These are phyloP conservation scores for Eremomyces bilateralis DNA, from an alignment of 495 filamentous ascomycete genomes.

Conservation along the genomic window DNA sequence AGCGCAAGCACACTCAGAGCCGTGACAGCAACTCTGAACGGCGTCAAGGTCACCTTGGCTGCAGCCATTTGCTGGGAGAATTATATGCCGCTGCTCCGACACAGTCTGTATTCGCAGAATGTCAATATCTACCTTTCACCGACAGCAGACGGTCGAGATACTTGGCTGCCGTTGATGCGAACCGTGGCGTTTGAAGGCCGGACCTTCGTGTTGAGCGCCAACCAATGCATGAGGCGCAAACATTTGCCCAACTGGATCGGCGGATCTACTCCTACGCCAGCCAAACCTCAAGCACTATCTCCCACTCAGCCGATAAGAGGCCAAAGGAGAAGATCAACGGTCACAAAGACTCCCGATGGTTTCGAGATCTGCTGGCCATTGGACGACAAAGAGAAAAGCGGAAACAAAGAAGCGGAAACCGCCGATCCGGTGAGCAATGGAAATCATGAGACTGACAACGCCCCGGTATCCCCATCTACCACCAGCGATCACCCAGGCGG, in stretches of 20 bases:
- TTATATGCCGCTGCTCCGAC: conserved; percentile 74
- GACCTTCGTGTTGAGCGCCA: conserved; percentile 69
- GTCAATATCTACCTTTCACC: conserved; percentile 86
- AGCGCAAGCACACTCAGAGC: conserved; percentile 61
- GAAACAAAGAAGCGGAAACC: not conserved
- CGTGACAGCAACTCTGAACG: conserved; percentile 57
- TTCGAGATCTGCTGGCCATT: conserved; percentile 31
- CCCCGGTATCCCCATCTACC: no score
- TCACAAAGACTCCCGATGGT: conserved; percentile 26
- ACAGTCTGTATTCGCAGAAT: conserved; percentile 71
- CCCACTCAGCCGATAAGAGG: conserved; percentile 4
- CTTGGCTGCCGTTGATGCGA: conserved; percentile 64
- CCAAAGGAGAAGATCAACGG: conserved; percentile 12
- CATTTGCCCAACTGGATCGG: conserved; percentile 37
- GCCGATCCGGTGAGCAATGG: conserved; percentile 5
- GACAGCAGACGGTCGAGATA: conserved; percentile 67
- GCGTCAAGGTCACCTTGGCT: conserved; percentile 54
- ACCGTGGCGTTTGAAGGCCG: conserved; percentile 65
- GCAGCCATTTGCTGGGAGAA: conserved; percentile 96
- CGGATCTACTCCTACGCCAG: not conserved
- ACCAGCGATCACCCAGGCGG: conserved; percentile 3
- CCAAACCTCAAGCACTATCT: not conserved
- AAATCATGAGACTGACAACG: conserved; percentile 8
- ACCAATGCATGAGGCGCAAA: conserved; percentile 48
- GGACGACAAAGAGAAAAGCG: conserved; percentile 2